Evolutionary conservation across 768 basidiomycete species (phyloP).

Genomic region (Hebeloma cylindrosporum): DNA sequence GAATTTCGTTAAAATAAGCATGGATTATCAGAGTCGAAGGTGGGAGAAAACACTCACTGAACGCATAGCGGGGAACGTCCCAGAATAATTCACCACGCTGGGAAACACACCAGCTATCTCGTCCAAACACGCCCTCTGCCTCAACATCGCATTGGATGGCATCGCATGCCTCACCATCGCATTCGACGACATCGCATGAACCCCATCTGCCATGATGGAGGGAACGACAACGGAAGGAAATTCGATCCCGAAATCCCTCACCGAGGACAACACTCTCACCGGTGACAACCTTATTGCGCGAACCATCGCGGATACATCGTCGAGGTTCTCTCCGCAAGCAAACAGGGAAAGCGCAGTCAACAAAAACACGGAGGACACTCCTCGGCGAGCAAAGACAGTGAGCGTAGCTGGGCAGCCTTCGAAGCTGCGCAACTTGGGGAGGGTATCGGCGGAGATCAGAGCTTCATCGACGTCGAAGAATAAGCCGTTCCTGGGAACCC

Average conservation of each 20-base stretch:
- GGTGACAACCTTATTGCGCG: slow-evolving; percentile 3
- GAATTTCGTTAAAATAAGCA: background rate
- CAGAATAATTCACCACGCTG: slow-evolving; percentile 6
- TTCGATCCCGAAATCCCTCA: slow-evolving; percentile 13
- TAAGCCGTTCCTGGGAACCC: slow-evolving; percentile 2
- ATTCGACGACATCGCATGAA: slow-evolving; percentile 11
- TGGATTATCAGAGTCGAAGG: background rate
- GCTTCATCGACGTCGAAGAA: slow-evolving; percentile 16
- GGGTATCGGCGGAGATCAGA: slow-evolving; percentile 6
- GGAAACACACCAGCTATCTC: slow-evolving; percentile 15
- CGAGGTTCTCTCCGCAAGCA: slow-evolving; percentile 9
- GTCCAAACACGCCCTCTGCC: slow-evolving; percentile 8
- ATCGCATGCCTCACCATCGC: no score
- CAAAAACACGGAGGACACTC: slow-evolving; percentile 8
- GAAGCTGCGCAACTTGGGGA: slow-evolving; percentile 16
- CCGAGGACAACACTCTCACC: background rate
- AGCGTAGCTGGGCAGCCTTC: slow-evolving; percentile 22
- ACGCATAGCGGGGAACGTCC: slow-evolving; percentile 13
- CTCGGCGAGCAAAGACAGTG: slow-evolving; percentile 1
- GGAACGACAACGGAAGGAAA: slow-evolving; percentile 5
- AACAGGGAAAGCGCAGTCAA: slow-evolving; percentile 11
- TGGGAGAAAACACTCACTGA: slow-evolving; percentile 7
- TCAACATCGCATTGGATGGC: no score
- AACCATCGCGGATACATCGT: background rate
- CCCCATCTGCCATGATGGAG: slow-evolving; percentile 5